Base-by-base conservation (phyloP, 352 stramenopile species). In the Saprolegnia diclina region DNA sequence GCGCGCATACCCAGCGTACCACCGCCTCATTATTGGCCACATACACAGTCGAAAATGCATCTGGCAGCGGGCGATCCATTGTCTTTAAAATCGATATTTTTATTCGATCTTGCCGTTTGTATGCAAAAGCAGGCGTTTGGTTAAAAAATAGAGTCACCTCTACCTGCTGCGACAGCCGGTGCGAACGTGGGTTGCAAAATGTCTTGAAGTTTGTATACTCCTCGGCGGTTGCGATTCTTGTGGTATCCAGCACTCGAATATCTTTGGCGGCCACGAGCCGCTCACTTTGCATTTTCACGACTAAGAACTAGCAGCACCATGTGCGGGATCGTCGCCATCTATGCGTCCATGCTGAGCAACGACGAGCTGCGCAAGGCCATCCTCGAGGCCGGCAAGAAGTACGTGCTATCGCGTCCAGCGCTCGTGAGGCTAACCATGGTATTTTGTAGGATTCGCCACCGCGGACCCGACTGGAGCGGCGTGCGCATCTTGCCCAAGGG, bases 241-340 rank as follows among this genome's bases (percentile, higher is more conserved):
- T 35, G 29, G 29, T 48, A 48, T 48, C 18, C 18, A 48, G 18
- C 18, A 3, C 3, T 10, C 18, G 3, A n/a, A n/a, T 14, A 48
- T 48, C 42, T 48, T 48, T 4, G 7, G 10, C 42, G 1, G 42
- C 7, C 42, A 4, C 42, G 35, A 59, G 35, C 11, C 35, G n/a
- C 24, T 54, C 35, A 69, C 61, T 69, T 69, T 69, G n/a, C 29
- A 69, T 50, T 69, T 69, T 67, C 18, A 22, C 50, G 5, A n/a
- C 18, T 54, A 9, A 13, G 13, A 16, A n/a, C 59, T 16, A 56
- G 14, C 5, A 10, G 13, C 52, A 89, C 4, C 18, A 99, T 99
- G 96, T 99, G 97, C 78, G 97, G 97, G 72, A 99, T 99, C 78
- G 96, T 99, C 71, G 95, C 95, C 57, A 99, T 99, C 77, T 98